A percentile compares a stretch with the other conserved stretches of the same genome.
Conservation (phyloP, 2,329 filamentous ascomycete genomes). For the Fusarium protoensiforme region DNA sequence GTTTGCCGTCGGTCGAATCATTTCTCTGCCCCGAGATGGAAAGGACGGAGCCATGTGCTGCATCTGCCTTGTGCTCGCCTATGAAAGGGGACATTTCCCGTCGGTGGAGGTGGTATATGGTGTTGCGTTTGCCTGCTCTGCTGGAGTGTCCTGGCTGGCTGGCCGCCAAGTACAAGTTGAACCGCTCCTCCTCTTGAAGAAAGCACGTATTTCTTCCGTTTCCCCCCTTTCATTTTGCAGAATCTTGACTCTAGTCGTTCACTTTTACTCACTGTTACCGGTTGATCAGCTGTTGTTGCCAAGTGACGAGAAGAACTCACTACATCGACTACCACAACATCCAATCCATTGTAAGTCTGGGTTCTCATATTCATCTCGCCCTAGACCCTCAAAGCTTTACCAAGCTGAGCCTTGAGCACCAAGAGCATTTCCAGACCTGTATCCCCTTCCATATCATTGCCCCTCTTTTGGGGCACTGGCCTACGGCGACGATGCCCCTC, state of each 20-base stretch:
- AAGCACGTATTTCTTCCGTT: neutral
- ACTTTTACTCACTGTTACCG: neutral
- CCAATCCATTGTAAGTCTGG: slow-evolving; percentile 12
- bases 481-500: neutral
- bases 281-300: slow-evolving; percentile 5
- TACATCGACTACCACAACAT: neutral
- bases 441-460: neutral
- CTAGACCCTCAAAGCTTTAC: neutral
- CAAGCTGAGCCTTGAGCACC: neutral
- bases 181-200: slow-evolving; percentile 5
- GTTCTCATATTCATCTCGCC: neutral
- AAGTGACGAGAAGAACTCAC: neutral
- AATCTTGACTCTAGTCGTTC: neutral
- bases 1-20: slow-evolving; percentile 34
- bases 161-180: slow-evolving; percentile 32
- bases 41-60: slow-evolving; percentile 9
- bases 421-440: neutral
- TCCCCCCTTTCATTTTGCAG: neutral
- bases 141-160: slow-evolving; percentile 20
- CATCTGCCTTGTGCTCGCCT: slow-evolving; percentile 11
- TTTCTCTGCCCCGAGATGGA: slow-evolving; percentile 6
- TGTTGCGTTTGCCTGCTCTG: slow-evolving; percentile 20
- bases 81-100: slow-evolving; percentile 10
- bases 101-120: slow-evolving; percentile 1
- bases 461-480: neutral